Base-by-base conservation (phyloP, 768 basidiomycete species). In the Cyclocybe cylindracea region DNA sequence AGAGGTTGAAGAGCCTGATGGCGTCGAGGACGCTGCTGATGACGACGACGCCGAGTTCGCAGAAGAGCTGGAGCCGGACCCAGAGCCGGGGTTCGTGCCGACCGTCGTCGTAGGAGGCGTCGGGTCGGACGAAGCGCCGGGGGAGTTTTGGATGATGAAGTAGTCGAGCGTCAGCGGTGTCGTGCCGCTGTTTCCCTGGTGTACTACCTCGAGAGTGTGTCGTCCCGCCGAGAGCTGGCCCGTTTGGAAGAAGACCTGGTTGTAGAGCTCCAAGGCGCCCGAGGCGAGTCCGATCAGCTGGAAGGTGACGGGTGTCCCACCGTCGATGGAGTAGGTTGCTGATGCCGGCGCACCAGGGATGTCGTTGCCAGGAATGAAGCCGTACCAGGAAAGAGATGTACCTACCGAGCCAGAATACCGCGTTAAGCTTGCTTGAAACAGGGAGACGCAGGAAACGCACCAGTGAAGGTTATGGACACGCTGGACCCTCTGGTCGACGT, bases 151-250 rank as follows among this genome's bases (percentile, higher is more conserved):
- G n/a, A 68, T 41, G 19, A 62, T 44, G 7, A 66, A 38, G 34
- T 59, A 62, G 35, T 60, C 58, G 9, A 68, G 14, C 2, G 53
- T 51, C n/a, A 68, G 60, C 2, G 67, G 67, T 18, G 59, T 63
- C n/a, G 59, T 54, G 18, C 46, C 13, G 3, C 36, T 18, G 32
- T 47, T 55, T 18, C 68, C 66, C 8, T 54, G 38, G 43, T 59
- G 55, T 1, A 46, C 56, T 5, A 69, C 65, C 4, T 37, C 33
- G 16, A 69, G 47, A 11, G 34, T 55, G 41, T 69, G 66, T 9
- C 35, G 42, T 5, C 62, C 66, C 2, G 55, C 10, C 5, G 46
- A 10, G 14, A 64, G 53, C 4, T 51, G 33, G 4, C 59, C 50
- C 0, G 64, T 64, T 7, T 55, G 54, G 43, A 69, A 67, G 31